A percentile compares a stretch with the other conserved stretches of the same genome.
phyloP scores from a whole-genome alignment of 2,329 filamentous ascomycete genomes.

The Fusarium heterosporum region DNA sequence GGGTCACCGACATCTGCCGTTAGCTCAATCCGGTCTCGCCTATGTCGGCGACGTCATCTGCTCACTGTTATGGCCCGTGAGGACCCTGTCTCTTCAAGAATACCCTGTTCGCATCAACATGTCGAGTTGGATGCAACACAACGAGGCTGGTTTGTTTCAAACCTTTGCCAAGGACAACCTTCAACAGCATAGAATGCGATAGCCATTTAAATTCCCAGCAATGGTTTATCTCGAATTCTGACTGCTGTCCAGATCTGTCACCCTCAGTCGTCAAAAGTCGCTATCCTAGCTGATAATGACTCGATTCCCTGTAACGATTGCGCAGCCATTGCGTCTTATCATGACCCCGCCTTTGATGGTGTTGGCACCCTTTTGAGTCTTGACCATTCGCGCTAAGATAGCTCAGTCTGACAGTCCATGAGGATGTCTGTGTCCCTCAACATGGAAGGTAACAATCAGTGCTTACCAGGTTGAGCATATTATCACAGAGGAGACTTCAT shows the following conservation, averaged over 20 bases:
- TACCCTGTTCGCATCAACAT: slow-evolving; percentile 31
- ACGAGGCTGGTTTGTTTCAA: slow-evolving; percentile 14
- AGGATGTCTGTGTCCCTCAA: background rate
- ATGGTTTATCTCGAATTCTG: background rate
- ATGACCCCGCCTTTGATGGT: slow-evolving; percentile 27
- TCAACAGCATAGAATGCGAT: background rate
- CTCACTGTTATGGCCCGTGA: slow-evolving; percentile 32
- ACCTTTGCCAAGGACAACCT: slow-evolving; percentile 1
- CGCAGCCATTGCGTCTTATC: slow-evolving; percentile 30
- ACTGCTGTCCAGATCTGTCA: background rate
- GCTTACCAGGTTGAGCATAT: background rate
- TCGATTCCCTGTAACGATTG: slow-evolving; percentile 12
- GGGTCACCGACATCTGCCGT: slow-evolving; percentile 37
- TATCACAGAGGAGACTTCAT: background rate
- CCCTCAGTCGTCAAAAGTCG: background rate
- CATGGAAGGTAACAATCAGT: background rate
- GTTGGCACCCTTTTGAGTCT: slow-evolving; percentile 23
- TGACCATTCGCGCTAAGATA: slow-evolving; percentile 3
- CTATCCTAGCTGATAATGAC: slow-evolving; percentile 9
- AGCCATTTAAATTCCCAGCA: background rate
- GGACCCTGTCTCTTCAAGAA: slow-evolving; percentile 20
- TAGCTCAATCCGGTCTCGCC: slow-evolving; percentile 32
- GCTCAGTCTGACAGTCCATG: background rate
- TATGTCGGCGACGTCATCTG: slow-evolving; percentile 43
- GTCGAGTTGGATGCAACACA: slow-evolving; percentile 16